Evolutionary conservation across 2,329 filamentous ascomycete genomes (phyloP).

Genomic region (Monosporascus cannonballus): DNA sequence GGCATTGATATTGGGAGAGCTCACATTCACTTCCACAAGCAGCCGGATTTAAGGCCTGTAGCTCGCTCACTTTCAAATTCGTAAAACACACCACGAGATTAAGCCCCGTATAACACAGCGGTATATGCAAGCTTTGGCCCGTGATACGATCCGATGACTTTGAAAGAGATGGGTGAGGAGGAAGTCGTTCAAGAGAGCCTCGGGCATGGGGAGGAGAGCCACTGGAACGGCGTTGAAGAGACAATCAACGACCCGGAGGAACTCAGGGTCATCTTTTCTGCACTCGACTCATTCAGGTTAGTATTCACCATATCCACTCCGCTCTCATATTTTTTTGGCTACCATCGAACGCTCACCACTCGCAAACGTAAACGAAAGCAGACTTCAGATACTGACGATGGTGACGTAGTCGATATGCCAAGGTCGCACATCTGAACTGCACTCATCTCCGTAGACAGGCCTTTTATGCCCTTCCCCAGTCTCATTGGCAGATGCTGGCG

Average conservation of each 20-base stretch:
- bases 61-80: no score
- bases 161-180: no score
- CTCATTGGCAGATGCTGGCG: constrained; percentile 78
- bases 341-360: constrained; percentile 1
- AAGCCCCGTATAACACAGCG: no score
- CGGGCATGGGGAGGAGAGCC: constrained; percentile 25
- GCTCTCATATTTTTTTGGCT: constrained; percentile 1
- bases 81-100: no score
- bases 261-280: constrained; percentile 68
- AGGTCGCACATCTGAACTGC: constrained; percentile 78
- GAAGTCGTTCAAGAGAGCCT: constrained; percentile 8
- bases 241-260: constrained; percentile 73
- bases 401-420: constrained; percentile 67
- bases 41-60: background rate
- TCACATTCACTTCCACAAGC: background rate
- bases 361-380: background rate
- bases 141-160: no score
- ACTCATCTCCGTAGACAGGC: constrained; percentile 87
- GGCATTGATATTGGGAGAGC: background rate
- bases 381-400: constrained; percentile 10
- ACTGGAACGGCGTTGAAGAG: constrained; percentile 59
- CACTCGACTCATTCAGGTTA: constrained; percentile 86
- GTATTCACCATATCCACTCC: constrained; percentile 26
- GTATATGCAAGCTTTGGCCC: no score
- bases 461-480: constrained; percentile 83